These are phyloP conservation scores for Gardenia jasminoides DNA, from an alignment of 257 asterid species.

Conservation along the genomic window DNA sequence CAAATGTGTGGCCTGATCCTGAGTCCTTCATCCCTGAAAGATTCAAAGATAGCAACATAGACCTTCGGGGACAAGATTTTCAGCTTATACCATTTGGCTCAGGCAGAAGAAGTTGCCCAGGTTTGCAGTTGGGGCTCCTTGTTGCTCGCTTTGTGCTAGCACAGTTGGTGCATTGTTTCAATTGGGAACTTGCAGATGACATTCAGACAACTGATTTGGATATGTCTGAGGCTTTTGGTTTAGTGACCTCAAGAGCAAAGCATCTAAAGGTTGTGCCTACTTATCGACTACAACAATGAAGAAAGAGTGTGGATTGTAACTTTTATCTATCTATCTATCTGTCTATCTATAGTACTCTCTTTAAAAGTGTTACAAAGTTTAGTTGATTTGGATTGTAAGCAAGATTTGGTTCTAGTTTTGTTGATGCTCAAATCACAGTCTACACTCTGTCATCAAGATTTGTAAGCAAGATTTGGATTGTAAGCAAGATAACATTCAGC, in stretches of 20 bases:
- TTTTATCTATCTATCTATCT: too few relatives aligned
- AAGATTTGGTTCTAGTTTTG: slow-evolving; percentile 14
- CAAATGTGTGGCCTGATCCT: slow-evolving; percentile 27
- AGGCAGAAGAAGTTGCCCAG: slow-evolving; percentile 33
- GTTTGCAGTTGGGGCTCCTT: slow-evolving; percentile 25
- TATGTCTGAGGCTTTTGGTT: slow-evolving; percentile 30
- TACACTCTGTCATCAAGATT: too few relatives aligned
- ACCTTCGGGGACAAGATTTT: slow-evolving; percentile 24
- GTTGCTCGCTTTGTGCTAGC: slow-evolving; percentile 22
- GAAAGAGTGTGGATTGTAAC: neutral
- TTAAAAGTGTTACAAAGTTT: too few relatives aligned
- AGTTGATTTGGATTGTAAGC: too few relatives aligned
- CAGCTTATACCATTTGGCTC: slow-evolving; percentile 30
- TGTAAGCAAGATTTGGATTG: too few relatives aligned
- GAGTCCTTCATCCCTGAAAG: slow-evolving; percentile 31
- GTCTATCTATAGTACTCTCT: too few relatives aligned
- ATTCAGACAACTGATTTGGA: slow-evolving; percentile 26
- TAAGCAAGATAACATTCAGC: slow-evolving; percentile 14
- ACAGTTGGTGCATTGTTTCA: slow-evolving; percentile 33
- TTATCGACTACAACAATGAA: neutral
- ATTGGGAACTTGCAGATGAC: slow-evolving; percentile 25
- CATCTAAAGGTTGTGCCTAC: slow-evolving; percentile 11
- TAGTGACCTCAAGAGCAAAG: slow-evolving; percentile 20
- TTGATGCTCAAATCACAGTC: slow-evolving; percentile 27
- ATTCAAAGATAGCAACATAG: slow-evolving; percentile 13